These are phyloP conservation scores for Starmerella stigmatis DNA, from an alignment of 805 yeast genomes.

Conservation along the genomic window DNA sequence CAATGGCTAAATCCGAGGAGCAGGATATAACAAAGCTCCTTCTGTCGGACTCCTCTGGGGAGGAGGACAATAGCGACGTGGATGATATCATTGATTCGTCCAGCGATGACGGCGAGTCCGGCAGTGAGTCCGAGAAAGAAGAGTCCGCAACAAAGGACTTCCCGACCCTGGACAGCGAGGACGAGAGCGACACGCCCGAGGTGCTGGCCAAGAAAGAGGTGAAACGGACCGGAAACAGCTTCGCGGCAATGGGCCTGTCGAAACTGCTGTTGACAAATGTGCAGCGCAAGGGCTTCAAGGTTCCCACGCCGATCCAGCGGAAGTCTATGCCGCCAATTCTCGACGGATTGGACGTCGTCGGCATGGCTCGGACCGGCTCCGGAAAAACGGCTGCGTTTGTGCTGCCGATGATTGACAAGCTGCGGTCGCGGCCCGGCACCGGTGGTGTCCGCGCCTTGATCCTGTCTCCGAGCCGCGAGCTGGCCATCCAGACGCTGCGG, in stretches of 20 bases:
- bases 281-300: slow-evolving; percentile 73
- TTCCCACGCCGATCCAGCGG: slow-evolving; percentile 96
- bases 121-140: slow-evolving; percentile 1
- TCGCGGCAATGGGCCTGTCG: slow-evolving; percentile 82
- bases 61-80: slow-evolving; percentile 10
- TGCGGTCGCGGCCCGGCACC: slow-evolving; percentile 31
- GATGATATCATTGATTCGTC: slow-evolving; percentile 14
- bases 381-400: slow-evolving; percentile 98
- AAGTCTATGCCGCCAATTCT: slow-evolving; percentile 86
- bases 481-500: slow-evolving; percentile 84
- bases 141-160: slow-evolving; percentile 22
- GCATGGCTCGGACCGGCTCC: slow-evolving; percentile 99
- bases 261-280: slow-evolving; percentile 60
- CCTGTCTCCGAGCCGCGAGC: slow-evolving; percentile 89
- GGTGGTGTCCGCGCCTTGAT: slow-evolving; percentile 77
- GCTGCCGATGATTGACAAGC: slow-evolving; percentile 68
- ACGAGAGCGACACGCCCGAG: slow-evolving; percentile 27
- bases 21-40: slow-evolving; percentile 14
- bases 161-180: slow-evolving; percentile 39
- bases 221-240: slow-evolving; percentile 47
- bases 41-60: slow-evolving; percentile 9
- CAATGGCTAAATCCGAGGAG: not conserved
- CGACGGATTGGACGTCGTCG: slow-evolving; percentile 87
- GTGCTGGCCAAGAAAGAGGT: slow-evolving; percentile 17
- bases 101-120: slow-evolving; percentile 7